phyloP scores from a whole-genome alignment of 331 rosid species.

The Pyracantha coccinea region DNA sequence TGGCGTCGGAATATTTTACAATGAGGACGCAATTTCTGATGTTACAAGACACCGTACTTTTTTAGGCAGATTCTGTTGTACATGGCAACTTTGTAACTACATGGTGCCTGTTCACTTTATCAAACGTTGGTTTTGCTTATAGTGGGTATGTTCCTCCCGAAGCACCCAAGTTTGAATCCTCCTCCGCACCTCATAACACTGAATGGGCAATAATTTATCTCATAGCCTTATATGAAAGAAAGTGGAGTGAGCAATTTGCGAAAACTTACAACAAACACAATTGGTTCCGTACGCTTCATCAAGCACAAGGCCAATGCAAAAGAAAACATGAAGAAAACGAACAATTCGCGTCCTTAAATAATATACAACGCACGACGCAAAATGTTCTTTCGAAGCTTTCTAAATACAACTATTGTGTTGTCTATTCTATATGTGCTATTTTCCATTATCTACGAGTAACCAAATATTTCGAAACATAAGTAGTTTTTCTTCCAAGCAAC shows the following conservation, averaged over 20 bases:
- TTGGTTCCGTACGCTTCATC: neutral
- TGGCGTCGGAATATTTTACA: neutral
- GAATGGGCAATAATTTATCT: neutral
- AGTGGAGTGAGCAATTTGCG: neutral
- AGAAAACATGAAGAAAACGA: neutral
- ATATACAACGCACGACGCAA: constrained; percentile 1
- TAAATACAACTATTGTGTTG: neutral
- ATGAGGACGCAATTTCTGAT: neutral
- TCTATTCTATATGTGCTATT: neutral
- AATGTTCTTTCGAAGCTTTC: neutral
- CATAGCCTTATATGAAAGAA: neutral
- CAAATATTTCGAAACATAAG: neutral
- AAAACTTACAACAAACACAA: too few species aligned
- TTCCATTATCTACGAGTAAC: neutral
- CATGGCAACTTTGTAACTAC: neutral
- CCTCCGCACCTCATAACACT: neutral
- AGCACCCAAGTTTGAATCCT: too few species aligned
- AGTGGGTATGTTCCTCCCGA: too few species aligned
- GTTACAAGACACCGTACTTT: neutral
- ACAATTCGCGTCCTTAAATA: neutral
- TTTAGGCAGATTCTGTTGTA: constrained; percentile 9
- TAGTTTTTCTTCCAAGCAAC: neutral
- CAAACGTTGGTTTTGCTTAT: neutral
- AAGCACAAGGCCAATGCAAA: neutral
- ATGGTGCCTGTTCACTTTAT: neutral